Evolutionary conservation across 1,284 basidiomycete genomes (phyloP).

Genomic region (Cutaneotrichosporon dermatis): DNA sequence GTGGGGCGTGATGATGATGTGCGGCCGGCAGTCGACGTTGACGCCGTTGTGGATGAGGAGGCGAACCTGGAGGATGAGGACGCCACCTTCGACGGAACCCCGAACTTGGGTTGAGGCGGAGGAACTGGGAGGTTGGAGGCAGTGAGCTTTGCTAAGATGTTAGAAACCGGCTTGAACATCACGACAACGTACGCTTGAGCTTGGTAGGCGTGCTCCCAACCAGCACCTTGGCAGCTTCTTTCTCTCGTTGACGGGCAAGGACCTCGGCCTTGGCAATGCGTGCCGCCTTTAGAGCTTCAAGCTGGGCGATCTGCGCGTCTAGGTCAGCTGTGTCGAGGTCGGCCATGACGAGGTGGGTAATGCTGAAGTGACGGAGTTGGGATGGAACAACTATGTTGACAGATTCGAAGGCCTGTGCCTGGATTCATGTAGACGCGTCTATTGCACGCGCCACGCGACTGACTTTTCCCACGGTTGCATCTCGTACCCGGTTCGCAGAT

Average conservation of each 20-base stretch:
- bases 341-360: background rate
- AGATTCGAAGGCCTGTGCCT: too few relatives aligned
- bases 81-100: too few relatives aligned
- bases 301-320: slow-evolving; percentile 6
- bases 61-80: too few relatives aligned
- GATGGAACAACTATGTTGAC: too few relatives aligned
- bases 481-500: too few relatives aligned
- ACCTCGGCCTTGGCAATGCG: background rate
- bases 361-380: background rate
- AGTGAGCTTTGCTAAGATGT: background rate
- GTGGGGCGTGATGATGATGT: too few relatives aligned
- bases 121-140: background rate
- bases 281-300: background rate
- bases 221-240: background rate
- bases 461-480: too few relatives aligned
- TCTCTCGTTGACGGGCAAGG: background rate
- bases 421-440: too few relatives aligned
- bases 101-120: background rate
- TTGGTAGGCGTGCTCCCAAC: slow-evolving; percentile 3
- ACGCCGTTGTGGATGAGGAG: background rate
- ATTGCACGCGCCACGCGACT: too few relatives aligned
- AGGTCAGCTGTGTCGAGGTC: slow-evolving; percentile 5
- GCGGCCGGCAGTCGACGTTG: background rate
- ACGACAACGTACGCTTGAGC: background rate
- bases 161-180: background rate